A percentile compares a stretch with the other conserved stretches of the same genome.
These are phyloP conservation scores for Aureoboletus auriporus DNA, from an alignment of 768 basidiomycete genomes.

Conservation along the genomic window DNA sequence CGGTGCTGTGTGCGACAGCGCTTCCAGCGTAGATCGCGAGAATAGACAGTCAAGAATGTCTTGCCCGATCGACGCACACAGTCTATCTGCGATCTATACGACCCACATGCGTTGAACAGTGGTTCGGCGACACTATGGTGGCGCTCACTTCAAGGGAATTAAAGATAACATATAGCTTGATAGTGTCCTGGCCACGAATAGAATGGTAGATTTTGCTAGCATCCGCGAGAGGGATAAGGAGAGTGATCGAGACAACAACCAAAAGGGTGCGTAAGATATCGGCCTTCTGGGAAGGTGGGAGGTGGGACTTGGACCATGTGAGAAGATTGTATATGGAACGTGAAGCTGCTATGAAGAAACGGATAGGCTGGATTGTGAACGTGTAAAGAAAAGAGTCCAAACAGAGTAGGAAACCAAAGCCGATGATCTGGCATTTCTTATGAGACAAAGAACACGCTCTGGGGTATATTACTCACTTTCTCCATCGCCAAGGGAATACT, in stretches of 20 bases:
- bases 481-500: slow-evolving; percentile 90
- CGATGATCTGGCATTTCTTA: slow-evolving; percentile 58
- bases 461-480: slow-evolving; percentile 53
- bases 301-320: slow-evolving; percentile 46
- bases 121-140: background rate
- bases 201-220: slow-evolving; percentile 98
- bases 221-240: slow-evolving; percentile 83
- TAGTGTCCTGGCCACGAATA: slow-evolving; percentile 96
- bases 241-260: slow-evolving; percentile 65
- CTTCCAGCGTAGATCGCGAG: slow-evolving; percentile 84
- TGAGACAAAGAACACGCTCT: slow-evolving; percentile 2
- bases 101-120: background rate
- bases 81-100: slow-evolving; percentile 82
- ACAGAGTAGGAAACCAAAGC: slow-evolving; percentile 91
- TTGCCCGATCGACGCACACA: slow-evolving; percentile 96
- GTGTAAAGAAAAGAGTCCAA: slow-evolving; percentile 97
- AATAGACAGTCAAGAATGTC: slow-evolving; percentile 96
- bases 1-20: slow-evolving; percentile 57
- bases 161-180: slow-evolving; percentile 98
- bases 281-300: slow-evolving; percentile 88
- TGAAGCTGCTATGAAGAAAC: slow-evolving; percentile 63
- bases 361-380: slow-evolving; percentile 95
- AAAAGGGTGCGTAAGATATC: slow-evolving; percentile 83
- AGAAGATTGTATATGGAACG: slow-evolving; percentile 51
- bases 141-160: slow-evolving; percentile 88